Evolutionary conservation across 257 asterid species (phyloP).

Genomic region (Plantago ovata): DNA sequence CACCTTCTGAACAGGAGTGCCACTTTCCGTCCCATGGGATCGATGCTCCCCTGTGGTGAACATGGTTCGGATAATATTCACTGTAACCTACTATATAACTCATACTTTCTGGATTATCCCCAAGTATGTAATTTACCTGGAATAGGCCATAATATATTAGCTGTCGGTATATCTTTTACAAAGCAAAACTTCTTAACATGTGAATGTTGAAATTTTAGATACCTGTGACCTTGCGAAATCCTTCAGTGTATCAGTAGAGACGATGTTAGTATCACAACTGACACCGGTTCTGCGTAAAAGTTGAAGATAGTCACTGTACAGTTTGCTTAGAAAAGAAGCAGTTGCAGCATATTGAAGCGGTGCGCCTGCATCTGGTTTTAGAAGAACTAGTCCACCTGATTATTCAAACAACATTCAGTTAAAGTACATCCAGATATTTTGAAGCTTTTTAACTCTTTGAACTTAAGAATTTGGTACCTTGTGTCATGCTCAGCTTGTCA

Average conservation of each 20-base stretch:
- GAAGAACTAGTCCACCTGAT: slow-evolving; percentile 51
- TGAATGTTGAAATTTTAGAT: neutral
- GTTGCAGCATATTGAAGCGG: slow-evolving; percentile 52
- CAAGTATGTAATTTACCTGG: slow-evolving; percentile 55
- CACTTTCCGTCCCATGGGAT: slow-evolving; percentile 38
- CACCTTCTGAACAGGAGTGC: slow-evolving; percentile 40
- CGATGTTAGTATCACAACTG: slow-evolving; percentile 26
- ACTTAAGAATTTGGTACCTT: slow-evolving; percentile 25
- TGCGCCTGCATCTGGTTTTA: slow-evolving; percentile 36
- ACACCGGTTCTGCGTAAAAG: slow-evolving; percentile 30
- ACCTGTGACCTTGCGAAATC: slow-evolving; percentile 51
- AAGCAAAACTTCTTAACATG: no score
- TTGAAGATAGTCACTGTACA: slow-evolving; percentile 52
- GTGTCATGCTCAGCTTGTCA: slow-evolving; percentile 27
- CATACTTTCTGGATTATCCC: slow-evolving; percentile 54
- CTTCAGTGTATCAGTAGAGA: slow-evolving; percentile 31
- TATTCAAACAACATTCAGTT: neutral
- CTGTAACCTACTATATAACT: slow-evolving; percentile 60
- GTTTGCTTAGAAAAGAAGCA: slow-evolving; percentile 53
- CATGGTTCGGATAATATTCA: slow-evolving; percentile 34
- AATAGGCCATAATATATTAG: neutral
- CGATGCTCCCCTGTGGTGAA: slow-evolving; percentile 63
- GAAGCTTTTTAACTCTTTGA: neutral
- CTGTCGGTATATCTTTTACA: no score
- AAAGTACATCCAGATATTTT: no score